Evolutionary conservation across 2,329 filamentous ascomycete species (phyloP), one percentile per base, ranked within the genome.

Genomic region (Mariannaea elegans): DNA sequence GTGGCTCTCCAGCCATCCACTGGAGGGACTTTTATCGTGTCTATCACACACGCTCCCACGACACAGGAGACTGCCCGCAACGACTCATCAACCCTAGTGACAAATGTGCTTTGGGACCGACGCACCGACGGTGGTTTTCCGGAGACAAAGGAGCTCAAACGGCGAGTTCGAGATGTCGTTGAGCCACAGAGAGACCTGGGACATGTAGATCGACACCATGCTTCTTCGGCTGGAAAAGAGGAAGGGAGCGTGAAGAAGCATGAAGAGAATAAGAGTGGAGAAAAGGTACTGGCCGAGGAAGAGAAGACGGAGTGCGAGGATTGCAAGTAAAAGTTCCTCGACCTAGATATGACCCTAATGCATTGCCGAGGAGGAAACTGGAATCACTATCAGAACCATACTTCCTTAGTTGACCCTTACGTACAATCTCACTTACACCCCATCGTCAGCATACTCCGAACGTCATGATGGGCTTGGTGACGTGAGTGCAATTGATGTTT

Each of bases 81-180:
- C 24, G 44, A 51, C 16, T 29, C 32, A 9, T 4, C 24, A 27
- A 16, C 50, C 24, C 27, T 59, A 50, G 65, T 74, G 13, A 73
- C 77, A 56, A 85, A 82, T 27, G 72, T 90, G 3, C 80, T 98
- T 29, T 99, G 95, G 95, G 93, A 98, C 80, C 86, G 95, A 62
- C 96, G 93, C 75, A 73, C 78, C 3, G 90, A 97, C 72, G 92
- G 92, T 27, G 94, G 95, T 0, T 99, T 99, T 77, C 95, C 94
- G 61, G 93, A 97, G 79, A 93, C 92, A 2, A 97, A 97, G 77
- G 89, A 94, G 67, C 83, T 97, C 41, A 97, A 98, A 79, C 88
- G 93, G 60, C 84, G 89, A 14, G 87, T 97, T 5, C 82, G 94
- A 58, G 92, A 97, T 78, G 83, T 92, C 50, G 88, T 97, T 67